A percentile compares a stretch with the other conserved stretches of the same genome.
Conservation (phyloP, 2,329 filamentous ascomycete genomes). For the Talaromyces sp. region DNA sequence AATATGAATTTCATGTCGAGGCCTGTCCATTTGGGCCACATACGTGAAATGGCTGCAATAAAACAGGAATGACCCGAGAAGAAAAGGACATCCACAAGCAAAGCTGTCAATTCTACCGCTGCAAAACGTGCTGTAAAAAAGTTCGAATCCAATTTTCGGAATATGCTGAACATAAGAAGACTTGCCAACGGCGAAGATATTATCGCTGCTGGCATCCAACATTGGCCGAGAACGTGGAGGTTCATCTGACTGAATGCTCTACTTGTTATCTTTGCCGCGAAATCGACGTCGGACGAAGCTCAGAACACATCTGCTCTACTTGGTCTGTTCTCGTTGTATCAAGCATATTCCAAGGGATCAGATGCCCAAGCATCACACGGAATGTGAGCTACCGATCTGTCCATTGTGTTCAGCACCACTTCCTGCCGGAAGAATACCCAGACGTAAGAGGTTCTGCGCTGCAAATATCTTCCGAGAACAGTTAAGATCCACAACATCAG, state of each 20-base stretch:
- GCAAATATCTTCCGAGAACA: background rate
- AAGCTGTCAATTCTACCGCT: background rate
- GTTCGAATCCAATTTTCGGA: background rate
- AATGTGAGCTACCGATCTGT: background rate
- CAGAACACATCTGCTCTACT: background rate
- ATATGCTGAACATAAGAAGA: background rate
- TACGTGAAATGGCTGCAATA: background rate
- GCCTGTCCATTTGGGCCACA: too few species aligned
- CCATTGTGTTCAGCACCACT: background rate
- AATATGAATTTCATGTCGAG: too few species aligned
- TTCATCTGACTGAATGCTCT: background rate
- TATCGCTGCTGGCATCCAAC: background rate
- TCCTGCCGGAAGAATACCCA: background rate
- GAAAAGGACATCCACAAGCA: background rate
- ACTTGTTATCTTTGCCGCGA: background rate
- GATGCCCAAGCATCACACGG: background rate
- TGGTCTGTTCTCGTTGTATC: background rate
- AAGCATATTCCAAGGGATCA: background rate
- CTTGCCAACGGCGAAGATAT: background rate
- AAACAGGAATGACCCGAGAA: background rate
- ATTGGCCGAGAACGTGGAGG: background rate
- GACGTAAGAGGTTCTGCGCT: background rate
- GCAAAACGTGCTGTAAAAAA: background rate
- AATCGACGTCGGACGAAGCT: background rate
- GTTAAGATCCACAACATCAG: background rate